Evolutionary conservation across 1,139 yeast genomes (phyloP), one percentile per base, ranked within the genome.

Genomic region (Yueomyces sp.): DNA sequence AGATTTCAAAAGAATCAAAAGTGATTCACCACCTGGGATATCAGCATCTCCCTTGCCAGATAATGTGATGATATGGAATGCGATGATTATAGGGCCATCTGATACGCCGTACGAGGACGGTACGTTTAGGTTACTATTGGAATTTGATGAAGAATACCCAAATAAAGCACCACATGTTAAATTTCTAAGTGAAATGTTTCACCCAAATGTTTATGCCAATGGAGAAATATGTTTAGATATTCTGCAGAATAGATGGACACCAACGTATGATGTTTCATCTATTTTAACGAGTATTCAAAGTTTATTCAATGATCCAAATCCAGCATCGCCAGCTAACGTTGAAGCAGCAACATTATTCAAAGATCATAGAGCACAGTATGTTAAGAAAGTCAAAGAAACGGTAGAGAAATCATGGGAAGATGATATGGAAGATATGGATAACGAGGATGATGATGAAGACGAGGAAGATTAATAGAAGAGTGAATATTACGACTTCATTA

Each of bases 21-120:
- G 83, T 67, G 98, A 91, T 64, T 93, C 98, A 5, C 96, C 98
- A 25, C 89, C 94, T 38, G 98, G 98, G 25, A 96, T 91, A 6
- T 85, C 96, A 8, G 98, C 98, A 1, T 85, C 96, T 7, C 98
- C 98, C 7, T 74, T 89, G 41, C 91, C 97, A 9, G 98, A 91
- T 60, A 91, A 91, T 56, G 97, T 91, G 44, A 87, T 91, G 96
- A 76, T 84, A 41, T 91, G 98, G 94, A 91, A 93, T 62, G 99
- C 97, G 0, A 95, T 91, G 48, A 91, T 91, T 47, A 89, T 91
- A 47, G 99, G 99, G 0, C 99, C 99, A 1, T 80, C 91, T 33
- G 97, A 89, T 49, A 91, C 99, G 1, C 97, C 98, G 3, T 91
- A 86, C 59, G 98, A 91, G 63, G 99, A 91, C 58, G 99, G 99